These are phyloP conservation scores for Kodamaea alishanica DNA, from an alignment of 1,139 yeast species.

Conservation along the genomic window DNA sequence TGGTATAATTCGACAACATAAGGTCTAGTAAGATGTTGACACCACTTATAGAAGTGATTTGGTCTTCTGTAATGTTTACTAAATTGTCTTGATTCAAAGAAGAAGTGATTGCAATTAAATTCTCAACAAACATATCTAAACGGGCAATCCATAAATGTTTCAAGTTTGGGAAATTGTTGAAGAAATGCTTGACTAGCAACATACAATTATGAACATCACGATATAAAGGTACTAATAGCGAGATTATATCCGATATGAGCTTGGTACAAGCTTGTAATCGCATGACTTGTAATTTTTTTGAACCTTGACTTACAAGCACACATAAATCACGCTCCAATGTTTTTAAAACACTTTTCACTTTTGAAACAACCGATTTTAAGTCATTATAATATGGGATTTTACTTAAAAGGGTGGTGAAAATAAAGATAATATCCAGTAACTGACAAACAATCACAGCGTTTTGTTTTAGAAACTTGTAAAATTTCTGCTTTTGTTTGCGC, in stretches of 20 bases:
- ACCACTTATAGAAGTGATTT: conserved; percentile 2
- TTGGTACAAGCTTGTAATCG: background rate
- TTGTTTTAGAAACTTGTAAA: conserved; percentile 21
- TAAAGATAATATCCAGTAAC: conserved; percentile 33
- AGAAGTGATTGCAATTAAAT: no score
- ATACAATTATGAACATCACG: conserved; percentile 3
- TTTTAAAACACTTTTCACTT: conserved; percentile 22
- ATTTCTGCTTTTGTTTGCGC: conserved; percentile 3
- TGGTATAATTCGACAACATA: conserved; percentile 37
- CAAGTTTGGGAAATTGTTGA: conserved; percentile 36
- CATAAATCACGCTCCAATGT: conserved; percentile 32
- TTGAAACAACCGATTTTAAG: conserved; percentile 32
- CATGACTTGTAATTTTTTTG: conserved; percentile 2
- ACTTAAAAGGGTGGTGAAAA: conserved; percentile 37
- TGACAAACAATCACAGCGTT: conserved; percentile 6
- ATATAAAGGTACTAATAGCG: conserved; percentile 3
- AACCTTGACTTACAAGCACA: conserved; percentile 3
- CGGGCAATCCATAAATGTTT: conserved; percentile 14
- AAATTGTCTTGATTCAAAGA: background rate
- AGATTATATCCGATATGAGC: conserved; percentile 1
- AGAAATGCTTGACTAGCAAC: conserved; percentile 19
- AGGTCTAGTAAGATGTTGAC: conserved; percentile 27
- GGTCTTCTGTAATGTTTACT: conserved; percentile 4
- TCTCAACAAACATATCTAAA: conserved; percentile 5
- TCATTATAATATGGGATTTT: conserved; percentile 45